Evolutionary conservation across 2,329 filamentous ascomycete genomes (phyloP), one percentile per base, ranked within the genome.

Genomic region (Fusarium musae): DNA sequence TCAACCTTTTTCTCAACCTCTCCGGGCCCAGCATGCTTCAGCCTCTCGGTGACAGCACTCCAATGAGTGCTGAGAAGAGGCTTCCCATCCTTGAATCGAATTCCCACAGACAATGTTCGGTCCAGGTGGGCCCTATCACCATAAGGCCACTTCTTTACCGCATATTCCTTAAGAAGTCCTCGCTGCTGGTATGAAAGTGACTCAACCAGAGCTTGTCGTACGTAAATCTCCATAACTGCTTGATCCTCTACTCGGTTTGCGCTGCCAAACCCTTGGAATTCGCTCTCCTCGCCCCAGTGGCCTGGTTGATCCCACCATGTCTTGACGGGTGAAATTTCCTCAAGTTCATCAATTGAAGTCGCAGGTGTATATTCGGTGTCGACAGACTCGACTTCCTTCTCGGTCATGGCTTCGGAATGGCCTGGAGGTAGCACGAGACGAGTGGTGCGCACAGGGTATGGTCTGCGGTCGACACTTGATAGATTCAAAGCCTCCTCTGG

Each of bases 291-390:
- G 52, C 82, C 82, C 87, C 88, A 90, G 76, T 89, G 83, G n/a
- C 83, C 82, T n/a, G 81, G 80, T 58, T 83, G 78, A 12, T 89
- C 84, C 88, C 88, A 91, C 88, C 88, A 91, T 32, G 79, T 80
- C 39, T 80, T 80, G 42, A 89, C 67, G 2, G 85, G 82, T 44
- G 84, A 84, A 17, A 89, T 83, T 56, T 84, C 81, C 68, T 86
- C 84, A 5, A 90, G 82, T 0, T 82, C 86, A 0, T 84, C 81
- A 12, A 82, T 82, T 8, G 79, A 80, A 19, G 80, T 79, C 21
- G 88, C 89, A 6, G 88, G 87, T 7, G 79, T 77, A 77, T 90
- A 90, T 12, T 75, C 77, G 16, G 82, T 77, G 37, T 83, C 79
- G 11, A 74, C 53, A 12, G 78, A 72, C 63, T 75, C 62, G 12